Base-by-base conservation (phyloP, 306 rosid genomes). In the Cajanus cajan region DNA sequence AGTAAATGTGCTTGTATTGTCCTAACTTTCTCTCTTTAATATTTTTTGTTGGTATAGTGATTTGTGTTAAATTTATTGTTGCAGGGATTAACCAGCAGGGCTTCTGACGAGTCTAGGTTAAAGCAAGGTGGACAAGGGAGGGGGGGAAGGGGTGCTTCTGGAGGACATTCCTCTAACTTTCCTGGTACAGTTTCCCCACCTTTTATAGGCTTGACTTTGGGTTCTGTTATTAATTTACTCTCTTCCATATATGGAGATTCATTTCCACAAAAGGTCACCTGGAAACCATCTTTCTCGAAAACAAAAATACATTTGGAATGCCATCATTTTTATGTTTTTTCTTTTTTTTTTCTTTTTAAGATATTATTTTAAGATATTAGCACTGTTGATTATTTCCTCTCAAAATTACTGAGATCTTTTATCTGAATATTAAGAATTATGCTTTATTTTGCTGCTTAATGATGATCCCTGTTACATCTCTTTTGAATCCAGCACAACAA, bases 61-160 rank as follows among this genome's bases (percentile, higher is more conserved):
- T 67, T 71, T 45, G 25, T 31, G 15, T 36, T 45, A 47, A 19
- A 12, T 82, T 80, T 52, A 44, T 22, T 63, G 67, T 75, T 88
- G 66, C 85, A 93, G 98, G 89, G 67, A 40, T 73, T 76, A 37
- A 83, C 84, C 52, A 76, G 76, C 73, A 67, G 82, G 82, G 75
- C 74, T 68, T 75, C 81, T 63, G 92, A 89, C 41, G 96, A 85
- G 74, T 81, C 82, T 50, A 85, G 85, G 85, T 18, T 71, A 36
- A 69, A 78, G 77, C 85, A 80, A 58, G 88, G 82, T 14, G 74
- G 81, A 19, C 88, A 80, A 28, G 90, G 92, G 85, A 88, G 89
- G 82, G 84, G 86, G 33, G 83, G 79, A 76, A 84, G 93, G 80
- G 90, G 90, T 85, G 82, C 89, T 58, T 91, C 84, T 24, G 94